These are phyloP conservation scores for Acacia concinna DNA, from an alignment of 331 rosid species.

Conservation along the genomic window DNA sequence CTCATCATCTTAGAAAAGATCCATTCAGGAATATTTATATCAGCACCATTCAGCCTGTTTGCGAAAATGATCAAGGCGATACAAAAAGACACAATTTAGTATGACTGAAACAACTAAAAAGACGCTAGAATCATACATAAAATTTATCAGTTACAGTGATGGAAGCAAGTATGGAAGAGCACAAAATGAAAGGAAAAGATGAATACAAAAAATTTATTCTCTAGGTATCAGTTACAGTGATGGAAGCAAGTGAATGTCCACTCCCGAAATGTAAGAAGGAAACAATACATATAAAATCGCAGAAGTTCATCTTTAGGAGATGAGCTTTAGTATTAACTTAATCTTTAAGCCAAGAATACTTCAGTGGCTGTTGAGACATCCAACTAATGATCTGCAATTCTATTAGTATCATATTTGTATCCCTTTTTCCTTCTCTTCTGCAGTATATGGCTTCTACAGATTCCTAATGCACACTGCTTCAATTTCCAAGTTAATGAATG, in stretches of 20 bases:
- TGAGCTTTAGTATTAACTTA: constrained; percentile 2
- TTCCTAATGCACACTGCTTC: background rate
- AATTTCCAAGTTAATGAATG: background rate
- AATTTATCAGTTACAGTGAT: too few relatives aligned
- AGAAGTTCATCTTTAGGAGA: background rate
- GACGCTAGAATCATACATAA: background rate
- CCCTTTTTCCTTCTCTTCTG: background rate
- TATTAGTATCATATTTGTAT: background rate
- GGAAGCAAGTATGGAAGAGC: constrained; percentile 15
- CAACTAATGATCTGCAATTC: background rate
- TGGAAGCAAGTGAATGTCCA: constrained; percentile 21
- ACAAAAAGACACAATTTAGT: constrained; percentile 29
- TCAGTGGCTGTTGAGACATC: constrained; percentile 1
- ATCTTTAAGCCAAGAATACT: background rate
- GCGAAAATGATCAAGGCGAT: constrained; percentile 32
- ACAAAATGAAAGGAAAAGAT: constrained; percentile 19
- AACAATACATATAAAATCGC: background rate
- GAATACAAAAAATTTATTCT: background rate
- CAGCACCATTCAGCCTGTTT: constrained; percentile 91
- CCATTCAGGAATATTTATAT: constrained; percentile 86
- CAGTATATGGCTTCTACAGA: background rate
- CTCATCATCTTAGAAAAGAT: constrained; percentile 83
- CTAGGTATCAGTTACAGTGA: constrained; percentile 16
- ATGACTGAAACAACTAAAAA: constrained; percentile 12
- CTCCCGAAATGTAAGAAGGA: constrained; percentile 9